Evolutionary conservation across 2,329 filamentous ascomycete genomes (phyloP).

Genomic region (Penicillium oxalicum): DNA sequence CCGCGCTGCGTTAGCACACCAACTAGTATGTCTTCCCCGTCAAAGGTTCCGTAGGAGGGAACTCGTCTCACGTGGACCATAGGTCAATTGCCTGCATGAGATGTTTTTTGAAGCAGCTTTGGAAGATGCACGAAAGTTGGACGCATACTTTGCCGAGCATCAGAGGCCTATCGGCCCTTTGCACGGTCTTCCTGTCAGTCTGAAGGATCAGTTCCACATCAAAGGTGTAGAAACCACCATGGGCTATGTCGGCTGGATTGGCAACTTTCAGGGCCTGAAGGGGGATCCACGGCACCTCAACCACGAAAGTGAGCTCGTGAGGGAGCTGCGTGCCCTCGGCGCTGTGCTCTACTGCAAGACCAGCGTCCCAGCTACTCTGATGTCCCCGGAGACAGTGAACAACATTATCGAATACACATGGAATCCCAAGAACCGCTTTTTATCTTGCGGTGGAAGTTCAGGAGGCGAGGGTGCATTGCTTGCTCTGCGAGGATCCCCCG

Average conservation of each 20-base stretch:
- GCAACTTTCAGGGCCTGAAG: constrained; percentile 52
- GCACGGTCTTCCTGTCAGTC: constrained; percentile 56
- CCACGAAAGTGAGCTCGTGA: constrained; percentile 55
- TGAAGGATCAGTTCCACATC: constrained; percentile 47
- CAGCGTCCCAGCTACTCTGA: constrained; percentile 50
- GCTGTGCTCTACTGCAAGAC: constrained; percentile 54
- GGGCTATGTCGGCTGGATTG: constrained; percentile 63
- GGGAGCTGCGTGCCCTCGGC: constrained; percentile 48
- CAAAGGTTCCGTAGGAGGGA: not conserved
- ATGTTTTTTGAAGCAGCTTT: constrained; percentile 51
- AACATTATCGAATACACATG: constrained; percentile 55
- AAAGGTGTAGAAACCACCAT: constrained; percentile 52
- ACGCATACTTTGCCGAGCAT: constrained; percentile 41
- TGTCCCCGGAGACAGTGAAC: constrained; percentile 57
- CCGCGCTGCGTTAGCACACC: constrained; percentile 53
- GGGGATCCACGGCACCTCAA: constrained; percentile 45
- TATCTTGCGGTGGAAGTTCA: constrained; percentile 53
- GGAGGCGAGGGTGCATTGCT: constrained; percentile 56
- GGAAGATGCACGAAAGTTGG: constrained; percentile 44
- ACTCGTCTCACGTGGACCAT: not conserved
- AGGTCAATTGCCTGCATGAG: constrained; percentile 49
- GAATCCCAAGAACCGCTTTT: constrained; percentile 52
- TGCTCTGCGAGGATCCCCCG: constrained; percentile 47
- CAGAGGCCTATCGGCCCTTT: constrained; percentile 51
- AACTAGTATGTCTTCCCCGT: constrained; percentile 40